A percentile compares a stretch with the other conserved stretches of the same genome.
These are phyloP conservation scores for Pythium plurisporium DNA, from an alignment of 352 stramenopile genomes.

Conservation along the genomic window DNA sequence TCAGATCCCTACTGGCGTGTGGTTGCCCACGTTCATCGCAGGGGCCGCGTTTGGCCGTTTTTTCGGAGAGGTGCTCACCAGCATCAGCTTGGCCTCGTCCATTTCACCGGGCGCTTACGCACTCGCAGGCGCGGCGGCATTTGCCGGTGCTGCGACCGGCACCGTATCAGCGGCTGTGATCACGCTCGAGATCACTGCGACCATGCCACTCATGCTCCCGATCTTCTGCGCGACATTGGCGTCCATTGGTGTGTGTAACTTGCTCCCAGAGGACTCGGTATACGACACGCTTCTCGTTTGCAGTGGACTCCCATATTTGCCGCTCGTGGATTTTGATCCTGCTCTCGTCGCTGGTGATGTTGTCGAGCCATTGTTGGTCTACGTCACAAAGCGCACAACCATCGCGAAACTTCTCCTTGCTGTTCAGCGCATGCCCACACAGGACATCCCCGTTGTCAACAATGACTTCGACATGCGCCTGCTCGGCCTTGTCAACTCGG, in stretches of 20 bases:
- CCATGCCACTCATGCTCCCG: conserved; percentile 78
- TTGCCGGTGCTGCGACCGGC: conserved; percentile 61
- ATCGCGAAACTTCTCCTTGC: conserved; percentile 63
- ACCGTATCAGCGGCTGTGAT: conserved; percentile 84
- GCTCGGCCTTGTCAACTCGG: conserved; percentile 55
- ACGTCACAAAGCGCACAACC: conserved; percentile 66
- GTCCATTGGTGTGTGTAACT: conserved; percentile 57
- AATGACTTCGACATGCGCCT: conserved; percentile 65
- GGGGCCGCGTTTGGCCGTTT: conserved; percentile 75
- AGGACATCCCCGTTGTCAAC: conserved; percentile 73
- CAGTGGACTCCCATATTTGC: conserved; percentile 76
- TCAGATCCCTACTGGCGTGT: conserved; percentile 75
- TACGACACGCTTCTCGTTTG: conserved; percentile 82
- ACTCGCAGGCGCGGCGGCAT: conserved; percentile 71
- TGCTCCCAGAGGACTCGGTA: conserved; percentile 70
- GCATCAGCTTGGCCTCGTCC: conserved; percentile 1
- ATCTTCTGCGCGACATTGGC: conserved; percentile 71
- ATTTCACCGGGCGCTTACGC: conserved; percentile 72
- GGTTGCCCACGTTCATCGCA: conserved; percentile 82
- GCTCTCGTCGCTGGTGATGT: conserved; percentile 54
- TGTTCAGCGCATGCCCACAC: conserved; percentile 62
- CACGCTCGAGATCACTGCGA: conserved; percentile 79
- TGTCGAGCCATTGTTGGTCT: conserved; percentile 66
- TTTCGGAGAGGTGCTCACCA: conserved; percentile 56
- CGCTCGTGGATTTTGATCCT: conserved; percentile 74